Evolutionary conservation across 352 stramenopile genomes (phyloP), one percentile per base, ranked within the genome.

Genomic region (Globisporangium splendens): DNA sequence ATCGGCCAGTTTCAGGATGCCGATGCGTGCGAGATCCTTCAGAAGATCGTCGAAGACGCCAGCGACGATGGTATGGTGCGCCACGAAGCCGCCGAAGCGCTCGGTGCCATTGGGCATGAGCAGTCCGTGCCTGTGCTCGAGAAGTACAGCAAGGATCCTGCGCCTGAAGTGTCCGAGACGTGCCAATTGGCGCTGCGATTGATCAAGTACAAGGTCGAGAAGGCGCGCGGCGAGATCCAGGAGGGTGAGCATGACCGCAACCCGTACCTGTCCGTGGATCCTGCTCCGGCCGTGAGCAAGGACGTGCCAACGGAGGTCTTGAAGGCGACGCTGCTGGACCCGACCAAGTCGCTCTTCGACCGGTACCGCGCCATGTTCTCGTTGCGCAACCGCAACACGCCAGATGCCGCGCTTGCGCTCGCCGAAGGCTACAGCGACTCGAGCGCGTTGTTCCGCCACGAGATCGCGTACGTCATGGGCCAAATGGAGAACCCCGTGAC

Each of bases 331-430:
- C 74, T 99, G 42, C 69, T 93, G 44, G 84, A 99, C 79, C 59
- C 73, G 55, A 66, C 62, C 24, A 70, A 73, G 10, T 84, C 88
- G 54, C 83, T 99, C 17, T 99, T 98, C 55, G 72, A 88, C 41
- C 79, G 86, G 51, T 99, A 98, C 71, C 91, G 96, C 43, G 96
- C 96, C 49, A 99, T 99, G 96, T 99, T 99, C 68, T 97, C 93
- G 35, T 71, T 99, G 22, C 88, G 97, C 24, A 99, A 99, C 84
- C 82, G 88, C 55, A 98, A 97, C 69, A 96, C 83, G 42, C 77
- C 87, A 53, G 89, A 97, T 44, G 86, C 91, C 1, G 88, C 86
- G 22, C 63, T 95, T 8, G 86, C 82, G 20, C 73, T 97, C 1
- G 75, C 77, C 3, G 72, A 81, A 22, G 86, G 72, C 14, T 93